A percentile compares a stretch with the other conserved stretches of the same genome.
Evolutionary conservation across 495 filamentous ascomycete species (phyloP).

Genomic region (Lepidopterella palustris): DNA sequence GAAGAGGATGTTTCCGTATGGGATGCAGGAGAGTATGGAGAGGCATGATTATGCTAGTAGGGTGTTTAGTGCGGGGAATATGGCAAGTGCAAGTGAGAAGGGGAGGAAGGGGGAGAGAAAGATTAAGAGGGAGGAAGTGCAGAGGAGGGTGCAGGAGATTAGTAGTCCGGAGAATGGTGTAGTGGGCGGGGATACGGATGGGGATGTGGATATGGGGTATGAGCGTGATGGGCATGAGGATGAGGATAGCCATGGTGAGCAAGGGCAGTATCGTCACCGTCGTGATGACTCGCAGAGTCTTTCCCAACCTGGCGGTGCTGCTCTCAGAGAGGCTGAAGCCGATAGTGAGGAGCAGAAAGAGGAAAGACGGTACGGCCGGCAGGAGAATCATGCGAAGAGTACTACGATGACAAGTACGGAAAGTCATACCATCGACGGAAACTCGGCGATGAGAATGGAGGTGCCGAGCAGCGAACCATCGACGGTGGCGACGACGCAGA

Average conservation of each 20-base stretch:
- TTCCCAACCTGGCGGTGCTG: no score
- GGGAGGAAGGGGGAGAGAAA: neutral
- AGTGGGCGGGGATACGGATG: neutral
- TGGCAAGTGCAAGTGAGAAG: neutral
- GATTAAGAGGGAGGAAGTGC: neutral
- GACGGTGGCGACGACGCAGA: neutral
- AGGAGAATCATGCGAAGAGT: no score
- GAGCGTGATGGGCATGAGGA: neutral
- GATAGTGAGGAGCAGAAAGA: no score
- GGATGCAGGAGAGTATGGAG: neutral
- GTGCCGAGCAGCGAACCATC: neutral
- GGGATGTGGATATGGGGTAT: neutral
- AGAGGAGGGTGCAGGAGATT: neutral
- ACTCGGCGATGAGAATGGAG: neutral
- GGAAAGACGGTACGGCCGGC: no score
- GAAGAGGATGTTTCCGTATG: slow-evolving; percentile 7
- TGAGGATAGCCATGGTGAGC: no score
- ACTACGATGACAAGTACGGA: no score
- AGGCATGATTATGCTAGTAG: neutral
- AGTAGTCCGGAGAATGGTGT: neutral
- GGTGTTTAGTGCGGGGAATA: neutral
- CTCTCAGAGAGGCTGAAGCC: no score
- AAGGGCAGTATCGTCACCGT: no score
- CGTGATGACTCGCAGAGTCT: no score
- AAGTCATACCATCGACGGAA: neutral